Evolutionary conservation across 768 basidiomycete species (phyloP).

Genomic region (Leccinum variicolor): DNA sequence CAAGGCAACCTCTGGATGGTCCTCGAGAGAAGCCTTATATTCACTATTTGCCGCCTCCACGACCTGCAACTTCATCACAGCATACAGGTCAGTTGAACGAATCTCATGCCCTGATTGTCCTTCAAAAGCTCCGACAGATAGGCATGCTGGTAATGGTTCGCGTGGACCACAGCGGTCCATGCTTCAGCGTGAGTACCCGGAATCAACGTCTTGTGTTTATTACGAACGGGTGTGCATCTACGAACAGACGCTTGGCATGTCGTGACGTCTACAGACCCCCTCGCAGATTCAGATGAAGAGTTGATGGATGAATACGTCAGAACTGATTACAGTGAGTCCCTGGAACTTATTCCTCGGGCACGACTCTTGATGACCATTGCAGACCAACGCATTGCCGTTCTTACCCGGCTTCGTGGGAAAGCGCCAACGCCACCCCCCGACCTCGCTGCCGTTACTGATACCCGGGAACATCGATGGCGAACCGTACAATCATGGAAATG

Average conservation of each 20-base stretch:
- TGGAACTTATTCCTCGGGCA: not conserved
- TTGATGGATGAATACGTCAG: conserved; percentile 57
- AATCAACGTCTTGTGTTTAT: not conserved
- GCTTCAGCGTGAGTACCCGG: conserved; percentile 39
- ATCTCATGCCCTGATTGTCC: not conserved
- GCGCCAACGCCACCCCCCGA: conserved; percentile 46
- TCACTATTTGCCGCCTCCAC: conserved; percentile 32
- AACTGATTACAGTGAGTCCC: conserved; percentile 60
- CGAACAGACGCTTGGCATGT: conserved; percentile 70
- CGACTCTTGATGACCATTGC: conserved; percentile 2
- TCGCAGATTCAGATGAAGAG: conserved; percentile 74
- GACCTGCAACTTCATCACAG: conserved; percentile 14
- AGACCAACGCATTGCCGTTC: conserved; percentile 53
- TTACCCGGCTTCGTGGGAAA: conserved; percentile 50
- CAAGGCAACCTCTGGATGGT: conserved; percentile 23
- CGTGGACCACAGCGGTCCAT: conserved; percentile 38
- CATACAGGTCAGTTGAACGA: conserved; percentile 20
- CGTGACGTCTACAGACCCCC: conserved; percentile 58
- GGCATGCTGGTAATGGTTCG: conserved; percentile 7
- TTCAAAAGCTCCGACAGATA: conserved; percentile 17
- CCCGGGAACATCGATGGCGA: conserved; percentile 36
- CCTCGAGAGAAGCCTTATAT: conserved; percentile 33
- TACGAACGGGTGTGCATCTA: not conserved
- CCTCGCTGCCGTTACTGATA: conserved; percentile 11
- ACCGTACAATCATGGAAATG: conserved; percentile 36